Evolutionary conservation across 352 stramenopile genomes (phyloP), one percentile per base, ranked within the genome.

Genomic region (Pythium folliculosum): DNA sequence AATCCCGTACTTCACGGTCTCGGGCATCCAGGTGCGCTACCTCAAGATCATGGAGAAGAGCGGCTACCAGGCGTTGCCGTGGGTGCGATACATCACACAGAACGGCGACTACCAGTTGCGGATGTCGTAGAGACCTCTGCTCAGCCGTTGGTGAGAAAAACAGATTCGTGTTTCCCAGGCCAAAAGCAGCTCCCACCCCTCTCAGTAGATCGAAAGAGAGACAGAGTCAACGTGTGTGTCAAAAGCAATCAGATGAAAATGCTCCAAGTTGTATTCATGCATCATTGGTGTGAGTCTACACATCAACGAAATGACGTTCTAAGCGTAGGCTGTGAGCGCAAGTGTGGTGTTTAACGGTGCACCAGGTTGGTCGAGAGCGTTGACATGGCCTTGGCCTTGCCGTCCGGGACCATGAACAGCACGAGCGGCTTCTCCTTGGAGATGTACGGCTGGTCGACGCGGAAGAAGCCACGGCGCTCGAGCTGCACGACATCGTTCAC

Each of bases 21-120:
- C 91, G 60, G 96, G 97, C 30, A 98, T 99, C 69, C 97, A 99
- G 75, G 98, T 99, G 60, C 94, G 98, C 51, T 99, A 99, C 88
- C 88, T 99, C 60, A 99, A 99, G 88, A 99, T 99, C 77, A 99
- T 99, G 77, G 98, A 99, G 84, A 99, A 98, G 80, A 99, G 91
- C 77, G 97, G 97, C 35, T 99, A 99, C 86, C 94, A 99, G 77
- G 97, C 98, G 50, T 81, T 99, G 60, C 97, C 97, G 58, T 99
- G 98, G 98, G 98, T 99, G 57, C 88, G 96, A 54, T 99, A 99
- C 86, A 99, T 99, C 82, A 99, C 98, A 73, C 96, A 98, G 69
- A 99, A 99, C 78, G 98, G 97, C 38, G 95, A 99, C 77, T 99
- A 99, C 81, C 96, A 99, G 81, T 75, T 99, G 61, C 84, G 98